A percentile compares a stretch with the other conserved stretches of the same genome.
These are phyloP conservation scores for Calonectria multiphialidica DNA, from an alignment of 2,329 filamentous ascomycete species.

Conservation along the genomic window DNA sequence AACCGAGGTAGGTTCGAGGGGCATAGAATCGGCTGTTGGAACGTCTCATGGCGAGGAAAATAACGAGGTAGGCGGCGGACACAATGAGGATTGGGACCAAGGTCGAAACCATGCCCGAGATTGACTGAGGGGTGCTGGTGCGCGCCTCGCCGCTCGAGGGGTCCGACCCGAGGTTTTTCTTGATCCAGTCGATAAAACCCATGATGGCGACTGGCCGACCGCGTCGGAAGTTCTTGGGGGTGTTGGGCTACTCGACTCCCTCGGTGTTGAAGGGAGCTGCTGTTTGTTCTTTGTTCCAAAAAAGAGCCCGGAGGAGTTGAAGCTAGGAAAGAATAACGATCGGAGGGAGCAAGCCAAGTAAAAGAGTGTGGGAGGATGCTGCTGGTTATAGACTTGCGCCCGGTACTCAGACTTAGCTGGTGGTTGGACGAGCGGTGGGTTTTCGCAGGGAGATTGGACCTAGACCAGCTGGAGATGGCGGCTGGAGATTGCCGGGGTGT, in stretches of 20 bases:
- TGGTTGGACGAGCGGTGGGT: slow-evolving; percentile 23
- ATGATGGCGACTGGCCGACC: slow-evolving; percentile 42
- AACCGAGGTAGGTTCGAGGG: slow-evolving; percentile 64
- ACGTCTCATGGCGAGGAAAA: slow-evolving; percentile 64
- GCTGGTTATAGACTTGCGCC: slow-evolving; percentile 18
- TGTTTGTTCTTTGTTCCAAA: background rate
- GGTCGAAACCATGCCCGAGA: slow-evolving; percentile 61
- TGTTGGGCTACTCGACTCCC: slow-evolving; percentile 4
- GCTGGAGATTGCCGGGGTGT: slow-evolving; percentile 25
- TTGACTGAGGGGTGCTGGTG: slow-evolving; percentile 45
- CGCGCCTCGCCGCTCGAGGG: slow-evolving; percentile 40
- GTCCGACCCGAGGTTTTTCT: slow-evolving; percentile 44
- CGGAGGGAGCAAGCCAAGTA: background rate
- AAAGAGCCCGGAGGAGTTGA: background rate
- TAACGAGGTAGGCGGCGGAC: slow-evolving; percentile 60
- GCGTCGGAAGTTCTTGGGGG: slow-evolving; percentile 15
- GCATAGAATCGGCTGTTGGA: slow-evolving; percentile 66
- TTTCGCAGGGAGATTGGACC: slow-evolving; percentile 20
- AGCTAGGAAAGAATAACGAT: background rate
- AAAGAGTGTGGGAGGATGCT: slow-evolving; percentile 10
- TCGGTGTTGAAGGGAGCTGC: background rate
- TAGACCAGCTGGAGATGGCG: slow-evolving; percentile 22
- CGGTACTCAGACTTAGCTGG: slow-evolving; percentile 11
- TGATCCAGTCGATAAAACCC: slow-evolving; percentile 56
- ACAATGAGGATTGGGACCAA: slow-evolving; percentile 65